phyloP scores from a whole-genome alignment of 768 basidiomycete species.

The Rhodotorula taiwanensis region DNA sequence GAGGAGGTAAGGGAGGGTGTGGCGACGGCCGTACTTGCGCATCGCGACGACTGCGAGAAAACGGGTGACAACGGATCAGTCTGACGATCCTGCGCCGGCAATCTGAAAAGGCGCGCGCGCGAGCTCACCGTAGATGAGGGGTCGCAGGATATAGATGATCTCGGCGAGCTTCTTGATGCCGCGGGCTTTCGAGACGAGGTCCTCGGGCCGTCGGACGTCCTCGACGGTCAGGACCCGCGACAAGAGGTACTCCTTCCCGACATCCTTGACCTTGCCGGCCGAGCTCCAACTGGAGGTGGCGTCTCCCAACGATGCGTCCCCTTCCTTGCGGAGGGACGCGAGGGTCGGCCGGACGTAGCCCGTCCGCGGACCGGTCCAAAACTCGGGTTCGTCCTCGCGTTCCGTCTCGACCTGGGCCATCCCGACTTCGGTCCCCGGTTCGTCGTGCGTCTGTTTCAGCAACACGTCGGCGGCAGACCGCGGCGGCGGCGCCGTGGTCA shows the following conservation, averaged over 20 bases:
- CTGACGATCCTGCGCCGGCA: too few relatives aligned
- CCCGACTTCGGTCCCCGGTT: conserved; percentile 10
- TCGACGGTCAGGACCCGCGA: conserved; percentile 36
- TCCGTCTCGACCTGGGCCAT: not conserved
- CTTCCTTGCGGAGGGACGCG: conserved; percentile 24
- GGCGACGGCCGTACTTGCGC: conserved; percentile 37
- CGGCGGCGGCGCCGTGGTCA: not conserved
- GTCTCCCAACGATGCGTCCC: conserved; percentile 1
- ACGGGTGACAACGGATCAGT: not conserved
- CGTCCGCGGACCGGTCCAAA: conserved; percentile 38
- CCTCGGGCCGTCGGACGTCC: conserved; percentile 38
- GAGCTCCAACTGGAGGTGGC: not conserved
- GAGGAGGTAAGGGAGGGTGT: conserved; percentile 40
- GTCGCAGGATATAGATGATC: conserved; percentile 40
- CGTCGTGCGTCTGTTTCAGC: not conserved
- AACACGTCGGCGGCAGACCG: conserved; percentile 18
- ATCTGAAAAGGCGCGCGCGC: not conserved
- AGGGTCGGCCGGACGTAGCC: conserved; percentile 36
- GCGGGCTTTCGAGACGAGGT: conserved; percentile 35
- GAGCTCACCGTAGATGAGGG: conserved; percentile 40
- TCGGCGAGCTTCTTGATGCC: conserved; percentile 36
- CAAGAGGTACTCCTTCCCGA: conserved; percentile 35
- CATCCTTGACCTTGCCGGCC: conserved; percentile 10
- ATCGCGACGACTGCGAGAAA: conserved; percentile 32
- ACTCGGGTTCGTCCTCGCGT: conserved; percentile 20